Evolutionary conservation across 2,329 filamentous ascomycete species (phyloP), one percentile per base, ranked within the genome.

Genomic region (Dactylellina haptotyla): DNA sequence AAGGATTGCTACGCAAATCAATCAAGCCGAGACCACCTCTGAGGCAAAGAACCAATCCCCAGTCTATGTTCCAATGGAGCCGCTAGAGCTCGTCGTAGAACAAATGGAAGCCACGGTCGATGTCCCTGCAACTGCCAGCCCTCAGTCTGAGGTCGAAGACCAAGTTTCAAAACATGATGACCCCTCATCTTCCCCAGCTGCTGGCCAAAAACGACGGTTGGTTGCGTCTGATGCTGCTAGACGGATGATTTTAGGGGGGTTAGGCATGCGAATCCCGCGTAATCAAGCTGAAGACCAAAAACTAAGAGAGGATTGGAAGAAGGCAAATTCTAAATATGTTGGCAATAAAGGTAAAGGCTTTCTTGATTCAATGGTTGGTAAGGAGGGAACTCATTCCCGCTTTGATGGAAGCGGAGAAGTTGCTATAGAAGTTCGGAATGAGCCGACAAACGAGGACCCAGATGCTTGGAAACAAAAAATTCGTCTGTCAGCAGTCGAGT

Each of bases 401-500:
- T 78, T 69, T 54, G 75, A 76, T 53, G 67, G 75, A 5, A 34
- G 74, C 25, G 77, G 76, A 8, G 61, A 72, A n/a, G 16, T 30
- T 20, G 18, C 50, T 39, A 62, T 65, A 5, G 71, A 71, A 28
- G 57, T 64, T 3, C 32, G 45, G 5, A 34, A 53, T 45, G 43
- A 51, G 8, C 41, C 41, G 2, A 53, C 41, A 30, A 20, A 26
- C 37, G 59, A 26, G 50, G 75, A 46, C 30, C 37, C 56, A 6
- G 48, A 78, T 26, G 62, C 70, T 16, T 78, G 77, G 77, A 76
- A 59, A 30, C 10, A 66, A 46, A 77, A 74, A 32, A 72, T 78
- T 25, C 59, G 63, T 25, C 70, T 78, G 26, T 76, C 70, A n/a
- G 77, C 77, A 14, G 70, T 78, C 16, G 77, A 78, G 58, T 78